Evolutionary conservation across 2,329 filamentous ascomycete species (phyloP).

Genomic region (Cryphonectria parasitica): DNA sequence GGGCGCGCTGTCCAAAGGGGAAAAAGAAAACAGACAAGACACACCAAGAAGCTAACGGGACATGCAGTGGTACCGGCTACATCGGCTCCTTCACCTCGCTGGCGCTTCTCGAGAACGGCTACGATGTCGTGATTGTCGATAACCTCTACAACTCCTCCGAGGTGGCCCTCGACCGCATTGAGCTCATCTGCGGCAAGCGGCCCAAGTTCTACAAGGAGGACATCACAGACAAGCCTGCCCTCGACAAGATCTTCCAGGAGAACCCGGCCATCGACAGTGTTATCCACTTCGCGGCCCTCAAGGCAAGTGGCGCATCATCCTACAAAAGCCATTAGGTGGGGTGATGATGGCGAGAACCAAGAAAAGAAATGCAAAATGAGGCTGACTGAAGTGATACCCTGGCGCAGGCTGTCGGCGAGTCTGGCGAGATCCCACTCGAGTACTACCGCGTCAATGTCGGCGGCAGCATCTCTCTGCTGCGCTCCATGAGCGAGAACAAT

Average conservation of each 20-base stretch:
- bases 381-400: constrained; percentile 3
- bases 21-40: background rate
- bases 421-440: constrained; percentile 88
- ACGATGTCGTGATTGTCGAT: constrained; percentile 96
- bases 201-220: constrained; percentile 85
- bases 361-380: background rate
- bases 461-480: constrained; percentile 85
- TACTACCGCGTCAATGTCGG: constrained; percentile 98
- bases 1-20: background rate
- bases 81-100: constrained; percentile 97
- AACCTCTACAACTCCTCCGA: constrained; percentile 96
- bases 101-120: constrained; percentile 88
- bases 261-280: constrained; percentile 96
- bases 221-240: constrained; percentile 79
- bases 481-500: constrained; percentile 85
- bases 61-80: constrained; percentile 89
- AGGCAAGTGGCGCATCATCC: constrained; percentile 59
- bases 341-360: background rate
- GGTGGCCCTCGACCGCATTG: constrained; percentile 91
- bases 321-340: background rate
- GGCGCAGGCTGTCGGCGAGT: constrained; percentile 88
- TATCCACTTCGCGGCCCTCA: constrained; percentile 97
- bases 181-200: constrained; percentile 87
- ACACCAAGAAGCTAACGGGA: constrained; percentile 33
- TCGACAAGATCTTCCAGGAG: constrained; percentile 85